Conservation (phyloP, 768 basidiomycete species). For the Podaxis rugospora region DNA sequence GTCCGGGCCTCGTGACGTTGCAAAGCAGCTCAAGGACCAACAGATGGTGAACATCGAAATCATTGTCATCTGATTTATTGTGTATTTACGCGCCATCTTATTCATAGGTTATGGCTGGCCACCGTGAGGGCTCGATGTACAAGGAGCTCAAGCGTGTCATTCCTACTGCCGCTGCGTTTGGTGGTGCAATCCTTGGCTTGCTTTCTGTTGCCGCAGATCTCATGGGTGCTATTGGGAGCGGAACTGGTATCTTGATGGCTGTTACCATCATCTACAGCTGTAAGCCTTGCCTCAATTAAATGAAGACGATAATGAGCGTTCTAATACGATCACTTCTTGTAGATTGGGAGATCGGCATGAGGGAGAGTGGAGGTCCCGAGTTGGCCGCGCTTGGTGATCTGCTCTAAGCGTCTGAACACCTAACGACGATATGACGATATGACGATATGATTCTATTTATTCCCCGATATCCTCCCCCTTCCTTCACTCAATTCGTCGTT, state of each 20-base stretch:
- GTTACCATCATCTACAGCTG: conserved; percentile 97
- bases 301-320: neutral
- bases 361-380: conserved; percentile 81
- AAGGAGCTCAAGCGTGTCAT: conserved; percentile 98
- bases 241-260: conserved; percentile 95
- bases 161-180: conserved; percentile 95
- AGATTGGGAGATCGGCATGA: conserved; percentile 97
- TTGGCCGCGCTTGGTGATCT: conserved; percentile 78
- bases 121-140: conserved; percentile 98
- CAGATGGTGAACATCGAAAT: conserved; percentile 66
- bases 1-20: conserved; percentile 91
- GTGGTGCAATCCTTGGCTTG: conserved; percentile 93
- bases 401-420: conserved; percentile 37
- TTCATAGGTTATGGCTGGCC: conserved; percentile 71
- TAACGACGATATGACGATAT: neutral
- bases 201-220: conserved; percentile 90
- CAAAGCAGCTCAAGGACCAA: conserved; percentile 98
- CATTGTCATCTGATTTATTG: neutral
- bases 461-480: neutral
- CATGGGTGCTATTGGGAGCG: conserved; percentile 94
- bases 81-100: neutral
- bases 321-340: conserved; percentile 11
- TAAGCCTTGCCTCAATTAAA: conserved; percentile 31
- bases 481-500: neutral
- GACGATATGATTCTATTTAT: neutral